Conservation (phyloP, 1,284 basidiomycete species). For the Ceratobasidium sp. region DNA sequence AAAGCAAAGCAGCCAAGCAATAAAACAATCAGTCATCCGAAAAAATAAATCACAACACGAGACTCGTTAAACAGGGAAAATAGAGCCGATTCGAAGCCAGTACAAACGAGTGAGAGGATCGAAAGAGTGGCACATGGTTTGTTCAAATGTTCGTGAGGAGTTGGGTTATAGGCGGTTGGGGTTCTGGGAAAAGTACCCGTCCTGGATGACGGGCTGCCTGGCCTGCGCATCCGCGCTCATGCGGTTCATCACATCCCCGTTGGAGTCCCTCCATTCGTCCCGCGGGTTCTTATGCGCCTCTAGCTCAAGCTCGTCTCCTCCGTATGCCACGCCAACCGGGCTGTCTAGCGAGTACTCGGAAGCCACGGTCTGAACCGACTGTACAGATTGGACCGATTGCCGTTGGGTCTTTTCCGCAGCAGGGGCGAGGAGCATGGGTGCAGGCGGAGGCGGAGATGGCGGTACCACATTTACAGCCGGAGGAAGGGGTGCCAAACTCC, state of each 20-base stretch:
- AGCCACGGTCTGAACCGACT: constrained; percentile 23
- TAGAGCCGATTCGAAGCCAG: constrained; percentile 3
- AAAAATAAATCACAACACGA: background rate
- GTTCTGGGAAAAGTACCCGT: too few relatives aligned
- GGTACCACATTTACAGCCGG: constrained; percentile 20
- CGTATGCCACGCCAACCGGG: constrained; percentile 27
- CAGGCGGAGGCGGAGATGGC: constrained; percentile 5
- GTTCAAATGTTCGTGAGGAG: constrained; percentile 25
- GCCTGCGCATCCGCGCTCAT: background rate
- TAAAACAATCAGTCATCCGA: background rate
- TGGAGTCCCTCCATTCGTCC: constrained; percentile 16
- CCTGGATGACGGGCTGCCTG: background rate
- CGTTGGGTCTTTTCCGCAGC: background rate
- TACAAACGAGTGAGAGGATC: too few relatives aligned
- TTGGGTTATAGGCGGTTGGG: too few relatives aligned
- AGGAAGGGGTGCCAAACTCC: background rate
- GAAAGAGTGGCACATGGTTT: too few relatives aligned
- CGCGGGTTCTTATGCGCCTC: constrained; percentile 10
- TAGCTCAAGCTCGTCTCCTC: constrained; percentile 20
- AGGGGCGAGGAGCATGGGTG: background rate
- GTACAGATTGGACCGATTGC: constrained; percentile 20
- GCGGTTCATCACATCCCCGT: background rate
- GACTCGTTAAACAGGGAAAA: background rate
- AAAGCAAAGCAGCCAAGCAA: background rate
- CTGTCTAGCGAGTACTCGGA: constrained; percentile 22